phyloP scores from a whole-genome alignment of 2,329 filamentous ascomycete species.

The Arachnopeziza araneosa region DNA sequence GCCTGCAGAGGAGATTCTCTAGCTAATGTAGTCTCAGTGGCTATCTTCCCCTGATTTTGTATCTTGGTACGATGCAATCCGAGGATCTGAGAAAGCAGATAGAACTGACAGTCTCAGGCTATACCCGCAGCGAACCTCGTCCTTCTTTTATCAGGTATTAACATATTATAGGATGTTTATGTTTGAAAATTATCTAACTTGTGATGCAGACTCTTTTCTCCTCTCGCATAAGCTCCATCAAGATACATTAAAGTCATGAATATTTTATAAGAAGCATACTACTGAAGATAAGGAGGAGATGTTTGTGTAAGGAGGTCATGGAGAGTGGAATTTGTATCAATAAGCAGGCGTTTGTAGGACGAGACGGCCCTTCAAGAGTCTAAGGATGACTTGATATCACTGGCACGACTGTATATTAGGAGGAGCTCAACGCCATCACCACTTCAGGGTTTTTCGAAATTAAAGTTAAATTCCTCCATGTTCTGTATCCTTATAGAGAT shows the following conservation, averaged over 20 bases:
- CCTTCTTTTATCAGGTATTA: conserved; percentile 69
- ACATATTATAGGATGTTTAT: background rate
- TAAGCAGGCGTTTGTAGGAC: conserved; percentile 25
- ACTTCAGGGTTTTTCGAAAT: conserved; percentile 13
- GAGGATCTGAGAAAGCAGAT: conserved; percentile 1
- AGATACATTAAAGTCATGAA: conserved; percentile 2
- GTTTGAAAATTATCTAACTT: conserved; percentile 21
- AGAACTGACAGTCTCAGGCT: conserved; percentile 51
- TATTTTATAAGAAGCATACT: conserved; percentile 9
- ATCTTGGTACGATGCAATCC: conserved; percentile 64
- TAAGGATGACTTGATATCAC: conserved; percentile 10
- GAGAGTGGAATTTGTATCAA: conserved; percentile 11
- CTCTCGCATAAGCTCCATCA: conserved; percentile 47
- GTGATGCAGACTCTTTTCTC: conserved; percentile 51
- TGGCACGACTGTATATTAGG: conserved; percentile 28
- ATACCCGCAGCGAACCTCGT: conserved; percentile 88
- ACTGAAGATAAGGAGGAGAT: conserved; percentile 7
- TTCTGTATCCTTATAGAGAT: background rate
- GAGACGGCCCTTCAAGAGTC: conserved; percentile 4
- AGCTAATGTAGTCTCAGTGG: conserved; percentile 56
- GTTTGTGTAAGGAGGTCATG: background rate
- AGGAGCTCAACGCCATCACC: conserved; percentile 22
- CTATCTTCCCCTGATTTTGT: conserved; percentile 93
- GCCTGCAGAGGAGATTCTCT: background rate
- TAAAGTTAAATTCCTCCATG: background rate